Percentiles rank a stretch among this genome's conserved stretches.
Evolutionary conservation across 1,284 basidiomycete species (phyloP).

Genomic region (Malassezia nana): DNA sequence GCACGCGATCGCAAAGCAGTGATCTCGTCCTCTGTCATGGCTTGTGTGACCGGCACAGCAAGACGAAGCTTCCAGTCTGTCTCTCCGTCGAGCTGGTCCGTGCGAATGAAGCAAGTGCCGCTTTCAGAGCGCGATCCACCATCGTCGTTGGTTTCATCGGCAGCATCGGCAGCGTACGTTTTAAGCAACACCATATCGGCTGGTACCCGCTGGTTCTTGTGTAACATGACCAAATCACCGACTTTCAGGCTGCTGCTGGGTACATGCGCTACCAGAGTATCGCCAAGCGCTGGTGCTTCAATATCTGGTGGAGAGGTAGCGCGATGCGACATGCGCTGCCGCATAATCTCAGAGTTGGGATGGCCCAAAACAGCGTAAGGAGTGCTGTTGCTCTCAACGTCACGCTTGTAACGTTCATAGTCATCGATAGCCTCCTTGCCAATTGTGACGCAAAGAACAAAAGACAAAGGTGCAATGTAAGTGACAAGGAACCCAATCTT

Average conservation of each 20-base stretch:
- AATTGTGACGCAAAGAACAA: constrained; percentile 88
- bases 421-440: constrained; percentile 98
- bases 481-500: constrained; percentile 97
- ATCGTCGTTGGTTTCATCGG: constrained; percentile 17
- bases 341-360: constrained; percentile 27
- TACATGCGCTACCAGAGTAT: constrained; percentile 20
- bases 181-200: constrained; percentile 83
- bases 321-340: neutral
- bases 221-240: constrained; percentile 79
- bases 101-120: constrained; percentile 92
- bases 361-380: constrained; percentile 70
- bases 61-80: constrained; percentile 97
- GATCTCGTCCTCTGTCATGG: constrained; percentile 59
- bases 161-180: constrained; percentile 53
- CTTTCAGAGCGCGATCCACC: constrained; percentile 54
- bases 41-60: constrained; percentile 74
- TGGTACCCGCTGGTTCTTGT: constrained; percentile 95
- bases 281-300: constrained; percentile 10
- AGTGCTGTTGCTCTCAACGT: constrained; percentile 86
- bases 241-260: constrained; percentile 82
- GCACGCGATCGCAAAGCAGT: constrained; percentile 52
- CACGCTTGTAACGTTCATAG: constrained; percentile 80
- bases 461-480: constrained; percentile 88
- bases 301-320: constrained; percentile 17
- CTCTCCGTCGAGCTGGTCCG: constrained; percentile 96